Percentiles rank a stretch among this genome's conserved stretches.
phyloP scores from a whole-genome alignment of 305 asterid genomes.

The Nicotiana rustica region DNA sequence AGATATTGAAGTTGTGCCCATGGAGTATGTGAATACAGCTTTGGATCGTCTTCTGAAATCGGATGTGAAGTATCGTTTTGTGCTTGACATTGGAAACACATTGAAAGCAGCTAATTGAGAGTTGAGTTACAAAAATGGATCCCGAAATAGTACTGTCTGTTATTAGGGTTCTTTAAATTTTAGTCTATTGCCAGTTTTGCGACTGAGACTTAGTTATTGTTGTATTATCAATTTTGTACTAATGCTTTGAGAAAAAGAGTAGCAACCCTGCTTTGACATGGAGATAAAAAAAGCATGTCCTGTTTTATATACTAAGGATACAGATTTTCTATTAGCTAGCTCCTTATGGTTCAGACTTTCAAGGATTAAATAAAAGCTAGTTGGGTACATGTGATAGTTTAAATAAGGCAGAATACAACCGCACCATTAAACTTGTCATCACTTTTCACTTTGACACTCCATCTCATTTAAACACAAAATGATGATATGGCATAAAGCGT shows the following conservation, averaged over 20 bases:
- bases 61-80: conserved; percentile 27
- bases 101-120: conserved; percentile 22
- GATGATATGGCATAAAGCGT: too few species aligned
- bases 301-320: not conserved
- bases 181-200: not conserved
- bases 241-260: not conserved
- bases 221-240: too few species aligned
- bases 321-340: not conserved
- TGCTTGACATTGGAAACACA: conserved; percentile 21
- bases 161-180: not conserved
- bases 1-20: not conserved
- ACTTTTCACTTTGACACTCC: too few species aligned
- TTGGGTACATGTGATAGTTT: too few species aligned
- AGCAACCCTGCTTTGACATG: too few species aligned
- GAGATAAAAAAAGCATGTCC: not conserved
- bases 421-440: too few species aligned
- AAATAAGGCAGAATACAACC: too few species aligned
- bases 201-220: not conserved
- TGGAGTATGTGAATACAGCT: conserved; percentile 4
- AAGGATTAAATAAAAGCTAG: not conserved
- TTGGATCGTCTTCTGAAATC: conserved; percentile 32
- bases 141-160: not conserved
- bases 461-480: too few species aligned
- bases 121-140: not conserved
- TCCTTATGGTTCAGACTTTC: not conserved